Percentiles rank a stretch among this genome's conserved stretches.
Conservation (phyloP, 1,139 yeast genomes). For the Yamadazyma jaroonii region DNA sequence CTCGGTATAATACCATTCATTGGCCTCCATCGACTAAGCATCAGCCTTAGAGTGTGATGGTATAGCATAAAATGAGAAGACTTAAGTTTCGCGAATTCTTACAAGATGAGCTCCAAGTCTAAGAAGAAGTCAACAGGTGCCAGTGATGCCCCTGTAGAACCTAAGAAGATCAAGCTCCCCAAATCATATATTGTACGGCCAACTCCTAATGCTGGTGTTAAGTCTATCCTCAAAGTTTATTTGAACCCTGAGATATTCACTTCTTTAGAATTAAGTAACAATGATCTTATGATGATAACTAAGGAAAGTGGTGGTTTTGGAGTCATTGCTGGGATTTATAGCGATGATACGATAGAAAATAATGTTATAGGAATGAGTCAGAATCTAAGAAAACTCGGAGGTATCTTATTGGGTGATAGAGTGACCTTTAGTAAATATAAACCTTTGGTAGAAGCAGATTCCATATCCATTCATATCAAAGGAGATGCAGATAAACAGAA, state of each 20-base stretch:
- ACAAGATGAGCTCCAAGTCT: slow-evolving; percentile 11
- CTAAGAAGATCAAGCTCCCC: slow-evolving; percentile 45
- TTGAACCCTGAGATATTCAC: slow-evolving; percentile 53
- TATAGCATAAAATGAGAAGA: too few species aligned
- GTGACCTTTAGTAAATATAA: slow-evolving; percentile 45
- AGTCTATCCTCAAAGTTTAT: slow-evolving; percentile 39
- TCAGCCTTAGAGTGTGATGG: too few species aligned
- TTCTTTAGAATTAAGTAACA: slow-evolving; percentile 51
- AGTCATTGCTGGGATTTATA: slow-evolving; percentile 45
- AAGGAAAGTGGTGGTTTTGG: slow-evolving; percentile 46
- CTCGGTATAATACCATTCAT: too few species aligned
- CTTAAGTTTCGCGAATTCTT: slow-evolving; percentile 1
- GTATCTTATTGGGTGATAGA: slow-evolving; percentile 72
- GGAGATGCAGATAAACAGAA: slow-evolving; percentile 4
- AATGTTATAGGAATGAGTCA: slow-evolving; percentile 56
- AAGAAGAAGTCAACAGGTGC: slow-evolving; percentile 19
- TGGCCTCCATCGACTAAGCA: too few species aligned
- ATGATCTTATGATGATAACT: slow-evolving; percentile 51
- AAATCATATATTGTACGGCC: slow-evolving; percentile 62
- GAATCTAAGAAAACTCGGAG: slow-evolving; percentile 49
- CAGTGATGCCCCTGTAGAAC: slow-evolving; percentile 15
- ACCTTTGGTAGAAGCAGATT: slow-evolving; percentile 52
- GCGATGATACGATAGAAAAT: slow-evolving; percentile 40
- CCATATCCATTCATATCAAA: slow-evolving; percentile 15
- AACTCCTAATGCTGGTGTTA: slow-evolving; percentile 18